A percentile compares a stretch with the other conserved stretches of the same genome.
Evolutionary conservation across 2,329 filamentous ascomycete genomes (phyloP).

Genomic region (Dothistroma septosporum): DNA sequence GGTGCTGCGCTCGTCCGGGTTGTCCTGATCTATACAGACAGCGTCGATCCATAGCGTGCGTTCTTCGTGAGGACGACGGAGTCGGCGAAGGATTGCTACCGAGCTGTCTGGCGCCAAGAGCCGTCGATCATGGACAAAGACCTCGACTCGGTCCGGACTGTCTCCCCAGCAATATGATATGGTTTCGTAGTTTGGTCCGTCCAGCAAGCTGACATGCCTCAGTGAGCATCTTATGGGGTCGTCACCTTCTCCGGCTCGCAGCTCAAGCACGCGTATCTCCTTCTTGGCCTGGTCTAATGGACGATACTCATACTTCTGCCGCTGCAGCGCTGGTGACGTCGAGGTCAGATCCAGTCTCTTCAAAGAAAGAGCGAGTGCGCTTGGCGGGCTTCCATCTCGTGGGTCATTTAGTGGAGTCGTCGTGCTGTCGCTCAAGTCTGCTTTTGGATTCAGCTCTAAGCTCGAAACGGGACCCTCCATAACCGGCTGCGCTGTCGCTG

Average conservation of each 20-base stretch:
- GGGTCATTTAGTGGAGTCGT: too few relatives aligned
- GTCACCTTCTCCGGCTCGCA: not conserved
- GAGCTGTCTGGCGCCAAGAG: not conserved
- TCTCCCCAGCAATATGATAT: conserved; percentile 3
- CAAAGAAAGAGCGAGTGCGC: too few relatives aligned
- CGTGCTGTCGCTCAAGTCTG: too few relatives aligned
- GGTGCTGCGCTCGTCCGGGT: not conserved
- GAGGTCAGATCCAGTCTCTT: too few relatives aligned
- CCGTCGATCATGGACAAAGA: not conserved
- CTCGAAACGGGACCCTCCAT: too few relatives aligned
- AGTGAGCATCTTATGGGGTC: not conserved
- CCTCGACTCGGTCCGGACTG: not conserved
- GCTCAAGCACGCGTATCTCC: not conserved
- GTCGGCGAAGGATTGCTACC: not conserved
- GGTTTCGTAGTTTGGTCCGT: not conserved
- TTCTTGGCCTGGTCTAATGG: not conserved
- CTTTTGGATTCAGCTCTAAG: too few relatives aligned
- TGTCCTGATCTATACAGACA: conserved; percentile 1
- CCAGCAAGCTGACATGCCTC: not conserved
- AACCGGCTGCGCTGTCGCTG: too few relatives aligned
- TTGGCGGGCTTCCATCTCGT: too few relatives aligned
- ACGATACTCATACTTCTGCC: too few relatives aligned
- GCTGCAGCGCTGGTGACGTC: too few relatives aligned
- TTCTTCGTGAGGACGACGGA: not conserved
- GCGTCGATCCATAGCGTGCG: not conserved